Conservation (phyloP, 116 monocot species). For the Thalassia testudinum region DNA sequence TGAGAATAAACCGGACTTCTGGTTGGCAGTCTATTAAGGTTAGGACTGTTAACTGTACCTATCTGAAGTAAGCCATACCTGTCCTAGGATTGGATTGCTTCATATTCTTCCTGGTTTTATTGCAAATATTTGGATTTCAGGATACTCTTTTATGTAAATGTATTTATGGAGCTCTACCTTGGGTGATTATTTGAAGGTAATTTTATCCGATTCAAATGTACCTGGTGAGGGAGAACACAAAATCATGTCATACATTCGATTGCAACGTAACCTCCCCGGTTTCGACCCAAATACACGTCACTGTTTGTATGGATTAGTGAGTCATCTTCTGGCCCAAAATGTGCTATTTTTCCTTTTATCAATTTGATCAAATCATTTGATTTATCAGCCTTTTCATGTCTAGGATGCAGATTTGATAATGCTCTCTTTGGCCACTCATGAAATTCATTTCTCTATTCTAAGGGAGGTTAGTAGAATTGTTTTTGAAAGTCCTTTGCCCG, state of each 20-base stretch:
- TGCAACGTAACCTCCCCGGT: constrained; percentile 82
- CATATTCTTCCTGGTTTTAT: constrained; percentile 34
- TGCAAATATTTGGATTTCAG: constrained; percentile 40
- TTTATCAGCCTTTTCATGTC: not conserved
- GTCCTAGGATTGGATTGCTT: constrained; percentile 10
- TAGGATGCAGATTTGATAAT: constrained; percentile 89
- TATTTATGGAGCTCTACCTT: constrained; percentile 70
- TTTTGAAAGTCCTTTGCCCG: too few species aligned
- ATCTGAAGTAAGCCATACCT: constrained; percentile 5
- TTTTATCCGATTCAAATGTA: constrained; percentile 93
- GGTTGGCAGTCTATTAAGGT: constrained; percentile 84
- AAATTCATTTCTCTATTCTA: constrained; percentile 94
- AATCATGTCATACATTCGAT: constrained; percentile 93
- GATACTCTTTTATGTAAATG: constrained; percentile 56
- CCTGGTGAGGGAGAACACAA: constrained; percentile 99
- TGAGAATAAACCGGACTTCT: constrained; percentile 38
- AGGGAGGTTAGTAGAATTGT: constrained; percentile 53
- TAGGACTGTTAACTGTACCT: not conserved
- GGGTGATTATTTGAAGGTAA: constrained; percentile 86
- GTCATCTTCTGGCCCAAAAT: not conserved
- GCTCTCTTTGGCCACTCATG: constrained; percentile 95
- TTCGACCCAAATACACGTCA: constrained; percentile 67
- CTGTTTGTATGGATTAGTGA: constrained; percentile 80
- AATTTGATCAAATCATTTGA: too few species aligned
- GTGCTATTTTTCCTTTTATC: too few species aligned